phyloP scores from a whole-genome alignment of 2,329 filamentous ascomycete species.

The Monascus ruber region DNA sequence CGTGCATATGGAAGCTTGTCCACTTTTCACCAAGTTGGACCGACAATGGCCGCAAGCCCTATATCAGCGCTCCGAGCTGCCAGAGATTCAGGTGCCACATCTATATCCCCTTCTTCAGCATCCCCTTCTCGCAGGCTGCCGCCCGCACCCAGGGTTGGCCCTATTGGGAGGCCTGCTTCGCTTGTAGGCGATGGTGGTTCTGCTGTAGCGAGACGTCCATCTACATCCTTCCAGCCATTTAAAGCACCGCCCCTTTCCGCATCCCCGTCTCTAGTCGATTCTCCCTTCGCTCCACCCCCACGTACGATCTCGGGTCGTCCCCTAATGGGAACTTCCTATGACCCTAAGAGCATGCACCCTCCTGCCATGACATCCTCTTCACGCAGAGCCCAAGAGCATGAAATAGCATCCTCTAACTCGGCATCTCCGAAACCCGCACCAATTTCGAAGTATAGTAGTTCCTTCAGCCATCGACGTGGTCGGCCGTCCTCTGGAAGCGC shows the following conservation, averaged over 20 bases:
- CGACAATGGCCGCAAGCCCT: constrained; percentile 67
- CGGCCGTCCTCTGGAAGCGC: constrained; percentile 65
- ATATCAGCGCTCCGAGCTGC: constrained; percentile 70
- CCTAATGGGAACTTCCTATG: constrained; percentile 26
- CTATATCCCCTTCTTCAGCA: constrained; percentile 37
- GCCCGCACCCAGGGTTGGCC: constrained; percentile 23
- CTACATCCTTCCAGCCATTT: constrained; percentile 87
- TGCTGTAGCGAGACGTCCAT: constrained; percentile 56
- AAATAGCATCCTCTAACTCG: constrained; percentile 54
- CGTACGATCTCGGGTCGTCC: constrained; percentile 36
- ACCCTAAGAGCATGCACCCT: constrained; percentile 28
- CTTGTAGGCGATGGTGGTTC: constrained; percentile 39
- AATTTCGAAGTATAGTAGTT: constrained; percentile 82
- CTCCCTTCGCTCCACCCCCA: constrained; percentile 41
- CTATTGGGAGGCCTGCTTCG: constrained; percentile 19
- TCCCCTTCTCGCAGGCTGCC: constrained; percentile 41
- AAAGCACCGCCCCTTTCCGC: constrained; percentile 92
- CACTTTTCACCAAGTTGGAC: constrained; percentile 72
- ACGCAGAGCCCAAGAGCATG: constrained; percentile 44
- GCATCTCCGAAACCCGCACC: constrained; percentile 69
- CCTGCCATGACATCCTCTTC: constrained; percentile 24
- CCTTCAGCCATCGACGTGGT: constrained; percentile 75
- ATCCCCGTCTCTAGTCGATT: constrained; percentile 54
- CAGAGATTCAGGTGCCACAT: constrained; percentile 39
- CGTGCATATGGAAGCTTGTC: constrained; percentile 84